Evolutionary conservation across 2,329 filamentous ascomycete species (phyloP), one percentile per base, ranked within the genome.

Genomic region (Arthrobotrys sphaeroides): DNA sequence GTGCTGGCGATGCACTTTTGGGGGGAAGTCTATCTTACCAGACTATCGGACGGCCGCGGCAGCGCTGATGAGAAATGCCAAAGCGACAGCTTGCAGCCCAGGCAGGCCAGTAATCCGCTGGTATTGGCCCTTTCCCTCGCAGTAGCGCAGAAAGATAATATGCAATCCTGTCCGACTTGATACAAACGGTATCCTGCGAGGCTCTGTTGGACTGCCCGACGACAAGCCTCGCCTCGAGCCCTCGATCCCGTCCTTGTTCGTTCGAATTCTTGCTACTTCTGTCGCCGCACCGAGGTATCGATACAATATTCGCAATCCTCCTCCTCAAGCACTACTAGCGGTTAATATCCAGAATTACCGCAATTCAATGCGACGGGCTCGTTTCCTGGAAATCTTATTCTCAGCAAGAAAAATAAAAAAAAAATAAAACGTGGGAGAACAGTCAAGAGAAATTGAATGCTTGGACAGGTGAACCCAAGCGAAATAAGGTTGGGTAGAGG

Each of bases 401-500:
- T 40, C 47, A 69, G 31, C 16, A 65, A 40, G 36, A 33, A 53
- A 24, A 59, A 42, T 42, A 20, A n/a, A 66, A 64, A 31, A 12
- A 49, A 61, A 45, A 53, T 59, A 67, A 75, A 64, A 65, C 62
- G 64, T 68, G 72, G 70, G 40, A 43, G 28, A 26, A 42, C 42
- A 53, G 43, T 38, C 31, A 65, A 53, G 45, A 61, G 51, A 61
- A 26, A 60, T 55, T 59, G 45, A 38, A 73, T 26, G 40, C 42
- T 38, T 57, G 55, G 62, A 40, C 55, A 67, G 57, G 53, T 67
- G 70, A 68, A 68, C 70, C 61, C 62, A 74, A 74, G 64, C 70
- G 70, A 74, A 74, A 74, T 74, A 74, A 74, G 70, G 70, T 74
- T 74, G 70, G 62, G 47, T 66, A 73, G 62, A 51, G 38, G 40